phyloP scores from a whole-genome alignment of 2,329 filamentous ascomycete species.

The Colletotrichum costaricense region DNA sequence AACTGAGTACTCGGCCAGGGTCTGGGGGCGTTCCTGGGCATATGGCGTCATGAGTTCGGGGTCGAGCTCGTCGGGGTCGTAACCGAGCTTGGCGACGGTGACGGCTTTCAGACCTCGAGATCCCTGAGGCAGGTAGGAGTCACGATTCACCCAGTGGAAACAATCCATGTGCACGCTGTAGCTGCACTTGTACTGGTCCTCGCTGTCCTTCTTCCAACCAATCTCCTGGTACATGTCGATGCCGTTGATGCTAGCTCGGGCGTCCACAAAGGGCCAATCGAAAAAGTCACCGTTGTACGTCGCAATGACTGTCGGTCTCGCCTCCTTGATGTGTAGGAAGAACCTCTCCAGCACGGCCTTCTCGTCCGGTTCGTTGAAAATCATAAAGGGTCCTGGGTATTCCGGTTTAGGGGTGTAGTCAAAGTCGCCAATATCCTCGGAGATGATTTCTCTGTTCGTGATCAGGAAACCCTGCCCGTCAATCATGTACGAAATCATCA shows the following conservation, averaged over 20 bases:
- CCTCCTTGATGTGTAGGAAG: conserved; percentile 95
- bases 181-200: conserved; percentile 96
- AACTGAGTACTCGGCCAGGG: conserved; percentile 96
- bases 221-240: conserved; percentile 99
- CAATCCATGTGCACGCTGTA: conserved; percentile 99
- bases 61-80: conserved; percentile 97
- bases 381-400: conserved; percentile 94
- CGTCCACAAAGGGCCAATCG: conserved; percentile 99
- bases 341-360: conserved; percentile 89
- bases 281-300: conserved; percentile 99
- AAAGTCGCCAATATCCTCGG: conserved; percentile 96
- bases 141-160: conserved; percentile 98
- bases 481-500: conserved; percentile 99
- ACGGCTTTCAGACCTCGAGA: conserved; percentile 98
- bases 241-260: conserved; percentile 89
- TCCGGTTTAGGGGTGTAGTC: conserved; percentile 98
- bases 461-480: conserved; percentile 98
- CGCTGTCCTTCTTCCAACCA: conserved; percentile 92
- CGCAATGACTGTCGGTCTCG: conserved; percentile 93
- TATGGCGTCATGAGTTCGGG: conserved; percentile 96
- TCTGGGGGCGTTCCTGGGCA: conserved; percentile 91
- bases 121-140: conserved; percentile 96
- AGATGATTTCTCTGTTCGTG: conserved; percentile 97
- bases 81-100: conserved; percentile 96
- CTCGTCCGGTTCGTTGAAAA: conserved; percentile 98